These are phyloP conservation scores for Apiospora sp. DNA, from an alignment of 2,329 filamentous ascomycete genomes.

Conservation along the genomic window DNA sequence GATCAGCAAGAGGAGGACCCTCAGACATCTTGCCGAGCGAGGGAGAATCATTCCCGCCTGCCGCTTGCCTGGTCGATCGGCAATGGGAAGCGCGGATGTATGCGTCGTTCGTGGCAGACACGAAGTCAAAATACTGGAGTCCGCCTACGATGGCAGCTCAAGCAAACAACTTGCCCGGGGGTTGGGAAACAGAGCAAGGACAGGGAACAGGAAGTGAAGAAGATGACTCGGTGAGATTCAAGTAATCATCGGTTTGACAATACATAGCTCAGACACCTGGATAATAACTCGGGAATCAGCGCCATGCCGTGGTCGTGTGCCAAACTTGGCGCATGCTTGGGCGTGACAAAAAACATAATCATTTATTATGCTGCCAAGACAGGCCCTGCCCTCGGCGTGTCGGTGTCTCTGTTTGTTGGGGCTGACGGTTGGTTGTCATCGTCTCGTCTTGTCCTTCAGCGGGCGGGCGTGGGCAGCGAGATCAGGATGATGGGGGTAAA, in stretches of 20 bases:
- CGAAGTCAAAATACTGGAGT: conserved; percentile 17
- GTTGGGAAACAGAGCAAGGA: background rate
- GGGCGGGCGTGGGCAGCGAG: background rate
- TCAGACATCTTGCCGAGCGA: conserved; percentile 16
- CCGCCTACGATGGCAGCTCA: background rate
- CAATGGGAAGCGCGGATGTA: background rate
- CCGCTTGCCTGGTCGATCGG: background rate
- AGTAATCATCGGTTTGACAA: background rate
- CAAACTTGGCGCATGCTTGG: conserved; percentile 2
- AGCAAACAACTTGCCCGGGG: background rate
- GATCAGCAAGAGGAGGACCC: conserved; percentile 11
- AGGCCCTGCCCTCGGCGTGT: background rate
- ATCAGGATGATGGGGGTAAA: background rate
- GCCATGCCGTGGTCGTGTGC: conserved; percentile 16
- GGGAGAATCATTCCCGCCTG: conserved; percentile 18
- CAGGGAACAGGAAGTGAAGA: background rate
- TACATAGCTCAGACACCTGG: background rate
- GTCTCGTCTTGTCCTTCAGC: background rate
- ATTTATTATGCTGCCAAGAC: background rate
- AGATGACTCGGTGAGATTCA: background rate
- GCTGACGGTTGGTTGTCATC: background rate
- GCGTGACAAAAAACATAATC: conserved; percentile 5
- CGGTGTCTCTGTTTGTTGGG: conserved; percentile 13
- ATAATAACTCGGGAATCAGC: background rate
- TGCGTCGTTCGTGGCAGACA: background rate